Evolutionary conservation across 75 land plant genomes (phyloP), one percentile per base, ranked within the genome.

Genomic region (Sequoiadendron giganteum): DNA sequence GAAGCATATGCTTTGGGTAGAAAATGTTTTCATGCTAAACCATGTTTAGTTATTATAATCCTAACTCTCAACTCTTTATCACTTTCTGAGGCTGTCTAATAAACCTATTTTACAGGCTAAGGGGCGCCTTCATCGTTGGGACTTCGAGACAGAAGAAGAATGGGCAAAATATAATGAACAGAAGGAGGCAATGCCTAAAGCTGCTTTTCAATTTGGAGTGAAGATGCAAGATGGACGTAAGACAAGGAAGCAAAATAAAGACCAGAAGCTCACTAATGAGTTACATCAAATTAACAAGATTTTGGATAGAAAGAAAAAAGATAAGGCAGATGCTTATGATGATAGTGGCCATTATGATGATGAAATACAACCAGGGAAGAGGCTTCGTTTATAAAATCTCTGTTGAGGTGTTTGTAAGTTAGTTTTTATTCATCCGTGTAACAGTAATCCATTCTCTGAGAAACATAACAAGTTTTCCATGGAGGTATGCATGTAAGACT

Each of bases 181-280:
- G 85, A 98, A 98, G 88, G 99, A 98, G 87, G 99, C 99, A 45
- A 98, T 97, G 98, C 99, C 99, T n/a, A 98, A 98, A 85, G 99
- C 99, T 87, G 99, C 99, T 87, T 98, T 97, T 88, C 99, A 98
- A 86, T 98, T 98, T 88, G 99, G 99, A 32, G 99, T 98, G 77
- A 98, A 98, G 90, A 98, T 98, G 99, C 99, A 98, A 90, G 99
- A 98, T 92, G 99, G 99, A 11, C 89, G 99, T 32, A 98, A 98
- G 91, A 98, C 99, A 1, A 89, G 99, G 78, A 98, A 98, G 91
- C 99, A 98, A 70, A 98, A 98, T 92, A 97, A 91, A 85, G 99
- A 98, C 83, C 99, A 98, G 90, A 98, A 98, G 93, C 94, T 98
- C 39, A 97, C 91, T 14, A 98, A 98, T 86, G 99, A 98, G 55